Evolutionary conservation across 169 alveolate genomes (phyloP).

Genomic region (Plasmodium berghei): DNA sequence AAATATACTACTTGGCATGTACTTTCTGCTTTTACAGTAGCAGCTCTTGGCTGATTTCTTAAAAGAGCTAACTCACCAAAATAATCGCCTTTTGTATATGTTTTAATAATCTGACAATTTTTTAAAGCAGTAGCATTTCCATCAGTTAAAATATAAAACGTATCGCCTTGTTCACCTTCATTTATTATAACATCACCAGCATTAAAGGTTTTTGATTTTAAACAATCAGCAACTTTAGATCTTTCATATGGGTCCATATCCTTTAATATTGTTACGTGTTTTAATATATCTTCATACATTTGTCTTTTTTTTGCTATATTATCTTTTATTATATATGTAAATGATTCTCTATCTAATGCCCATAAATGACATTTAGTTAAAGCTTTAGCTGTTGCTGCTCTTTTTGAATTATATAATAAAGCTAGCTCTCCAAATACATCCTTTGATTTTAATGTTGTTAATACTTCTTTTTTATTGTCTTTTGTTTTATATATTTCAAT

Average conservation of each 20-base stretch:
- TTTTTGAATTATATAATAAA: constrained; percentile 95
- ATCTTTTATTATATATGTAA: constrained; percentile 95
- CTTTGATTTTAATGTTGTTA: constrained; percentile 90
- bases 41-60: constrained; percentile 95
- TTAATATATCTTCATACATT: constrained; percentile 92
- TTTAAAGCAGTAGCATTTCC: constrained; percentile 96
- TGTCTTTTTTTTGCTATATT: constrained; percentile 95
- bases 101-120: constrained; percentile 90
- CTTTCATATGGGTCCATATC: constrained; percentile 95
- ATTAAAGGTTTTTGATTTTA: constrained; percentile 87
- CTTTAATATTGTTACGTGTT: constrained; percentile 90
- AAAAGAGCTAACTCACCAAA: constrained; percentile 98
- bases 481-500: constrained; percentile 92
- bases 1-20: constrained; percentile 88
- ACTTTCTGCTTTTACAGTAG: constrained; percentile 93
- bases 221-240: constrained; percentile 94
- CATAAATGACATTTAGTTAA: constrained; percentile 90
- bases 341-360: constrained; percentile 95
- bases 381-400: constrained; percentile 97
- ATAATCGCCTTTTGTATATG: constrained; percentile 93
- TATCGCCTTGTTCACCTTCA: constrained; percentile 96
- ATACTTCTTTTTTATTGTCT: constrained; percentile 79
- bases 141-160: constrained; percentile 92
- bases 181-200: constrained; percentile 93
- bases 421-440: constrained; percentile 98